Evolutionary conservation across 345 rosid species (phyloP), one percentile per base, ranked within the genome.

Genomic region (Geranium rotundifolium): DNA sequence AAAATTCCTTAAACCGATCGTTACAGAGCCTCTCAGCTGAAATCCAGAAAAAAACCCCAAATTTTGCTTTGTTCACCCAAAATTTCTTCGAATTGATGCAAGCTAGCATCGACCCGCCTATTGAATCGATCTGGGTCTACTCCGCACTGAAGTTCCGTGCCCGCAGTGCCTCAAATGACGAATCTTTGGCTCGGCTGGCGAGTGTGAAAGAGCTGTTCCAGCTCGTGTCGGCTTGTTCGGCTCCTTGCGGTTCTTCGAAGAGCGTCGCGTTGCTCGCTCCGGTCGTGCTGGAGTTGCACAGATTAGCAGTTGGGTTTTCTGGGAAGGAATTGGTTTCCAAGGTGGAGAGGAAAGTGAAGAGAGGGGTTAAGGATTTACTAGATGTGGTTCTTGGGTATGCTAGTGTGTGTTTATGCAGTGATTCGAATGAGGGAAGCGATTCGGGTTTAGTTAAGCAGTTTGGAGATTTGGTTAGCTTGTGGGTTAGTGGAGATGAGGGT

Each of bases 61-160:
- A 80, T 58, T 68, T 75, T 9, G 54, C 77, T 63, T 69, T 65
- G 50, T 77, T 64, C 17, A n/a, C 67, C 16, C 57, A 78, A 50
- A 18, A 63, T 6, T 80, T 80, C 72, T 62, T 70, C 60, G 58
- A 72, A 19, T 75, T 85, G 54, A 74, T 67, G 77, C 87, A 80
- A 70, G 63, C 87, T 0, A 76, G 68, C 64, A 31, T 70, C 18
- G 85, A 85, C 71, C 85, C 87, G 23, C 78, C 82, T 60, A 72
- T 80, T 5, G 84, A 72, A 63, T 73, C 90, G 17, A 79, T 85
- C 69, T 85, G 87, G 85, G 78, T 73, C 5, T 80, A 73, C 77
- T 63, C 73, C 61, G 81, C 80, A 62, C 65, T 85, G 59, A 56
- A 71, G 18, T 77, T 66, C 59, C 72, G 72, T 54, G 52, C 63